Conservation (phyloP, 441 rosid genomes). For the Populus hybrid region DNA sequence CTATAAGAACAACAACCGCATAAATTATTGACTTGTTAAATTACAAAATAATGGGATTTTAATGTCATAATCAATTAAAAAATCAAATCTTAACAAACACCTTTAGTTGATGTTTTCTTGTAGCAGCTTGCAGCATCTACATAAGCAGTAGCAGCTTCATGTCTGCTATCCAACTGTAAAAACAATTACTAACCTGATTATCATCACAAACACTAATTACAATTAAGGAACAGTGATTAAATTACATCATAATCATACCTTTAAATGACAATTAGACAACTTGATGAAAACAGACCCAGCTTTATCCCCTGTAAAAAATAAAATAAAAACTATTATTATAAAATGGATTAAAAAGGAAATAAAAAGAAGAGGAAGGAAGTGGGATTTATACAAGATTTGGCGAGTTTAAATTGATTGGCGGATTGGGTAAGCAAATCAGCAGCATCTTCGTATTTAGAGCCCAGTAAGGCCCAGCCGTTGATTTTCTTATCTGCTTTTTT, state of each 20-base stretch:
- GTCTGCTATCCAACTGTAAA: slow-evolving; percentile 36
- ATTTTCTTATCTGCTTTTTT: slow-evolving; percentile 44
- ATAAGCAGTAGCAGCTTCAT: slow-evolving; percentile 42
- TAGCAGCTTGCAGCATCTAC: slow-evolving; percentile 44
- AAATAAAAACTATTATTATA: not conserved
- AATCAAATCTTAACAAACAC: not conserved
- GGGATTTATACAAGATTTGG: slow-evolving; percentile 34
- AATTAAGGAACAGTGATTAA: too few relatives aligned
- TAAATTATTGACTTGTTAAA: not conserved
- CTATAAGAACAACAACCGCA: slow-evolving; percentile 14
- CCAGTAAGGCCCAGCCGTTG: slow-evolving; percentile 28
- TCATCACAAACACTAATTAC: not conserved
- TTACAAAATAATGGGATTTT: not conserved
- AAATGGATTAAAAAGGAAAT: not conserved
- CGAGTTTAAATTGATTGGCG: slow-evolving; percentile 39
- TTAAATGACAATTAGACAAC: slow-evolving; percentile 36
- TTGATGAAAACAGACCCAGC: slow-evolving; percentile 37
- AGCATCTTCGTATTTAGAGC: slow-evolving; percentile 43
- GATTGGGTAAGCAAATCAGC: slow-evolving; percentile 38
- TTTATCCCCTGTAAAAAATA: slow-evolving; percentile 34
- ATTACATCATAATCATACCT: slow-evolving; percentile 20
- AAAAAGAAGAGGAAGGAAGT: not conserved
- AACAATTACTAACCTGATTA: not conserved
- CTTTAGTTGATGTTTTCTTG: slow-evolving; percentile 34
- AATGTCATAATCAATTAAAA: not conserved